These are phyloP conservation scores for Rhodomyrtus psidioides DNA, from an alignment of 441 rosid genomes.

Conservation along the genomic window DNA sequence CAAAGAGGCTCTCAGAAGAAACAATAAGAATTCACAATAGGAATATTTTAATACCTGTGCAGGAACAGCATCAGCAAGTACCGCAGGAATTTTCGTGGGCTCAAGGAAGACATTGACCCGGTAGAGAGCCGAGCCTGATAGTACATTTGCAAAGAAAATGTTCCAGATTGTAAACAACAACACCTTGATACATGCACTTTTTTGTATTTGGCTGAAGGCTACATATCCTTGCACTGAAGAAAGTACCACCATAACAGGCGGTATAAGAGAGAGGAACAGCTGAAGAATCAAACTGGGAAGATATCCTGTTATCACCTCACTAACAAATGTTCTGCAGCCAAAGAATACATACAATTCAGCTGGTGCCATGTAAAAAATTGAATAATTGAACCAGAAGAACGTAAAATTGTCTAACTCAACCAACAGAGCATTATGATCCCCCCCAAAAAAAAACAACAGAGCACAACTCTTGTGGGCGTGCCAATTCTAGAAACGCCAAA, in stretches of 20 bases:
- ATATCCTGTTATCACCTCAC: slow-evolving; percentile 85
- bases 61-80: slow-evolving; percentile 81
- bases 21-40: neutral
- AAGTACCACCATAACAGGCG: slow-evolving; percentile 61
- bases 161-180: slow-evolving; percentile 77
- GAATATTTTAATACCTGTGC: slow-evolving; percentile 42
- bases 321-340: slow-evolving; percentile 53
- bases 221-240: slow-evolving; percentile 77
- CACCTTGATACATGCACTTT: slow-evolving; percentile 74
- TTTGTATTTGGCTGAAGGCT: slow-evolving; percentile 63
- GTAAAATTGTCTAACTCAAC: neutral
- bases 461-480: neutral
- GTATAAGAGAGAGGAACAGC: slow-evolving; percentile 47
- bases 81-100: slow-evolving; percentile 61
- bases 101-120: slow-evolving; percentile 54
- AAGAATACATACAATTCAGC: slow-evolving; percentile 6
- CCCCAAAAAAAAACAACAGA: neutral
- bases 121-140: slow-evolving; percentile 79
- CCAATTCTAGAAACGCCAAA: neutral
- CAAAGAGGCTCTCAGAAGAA: neutral
- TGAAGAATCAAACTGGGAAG: slow-evolving; percentile 85
- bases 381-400: neutral
- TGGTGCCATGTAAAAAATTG: neutral
- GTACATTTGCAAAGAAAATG: slow-evolving; percentile 72
- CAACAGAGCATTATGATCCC: neutral